These are phyloP conservation scores for Citrus mangshanensis DNA, from an alignment of 345 rosid species.

Conservation along the genomic window DNA sequence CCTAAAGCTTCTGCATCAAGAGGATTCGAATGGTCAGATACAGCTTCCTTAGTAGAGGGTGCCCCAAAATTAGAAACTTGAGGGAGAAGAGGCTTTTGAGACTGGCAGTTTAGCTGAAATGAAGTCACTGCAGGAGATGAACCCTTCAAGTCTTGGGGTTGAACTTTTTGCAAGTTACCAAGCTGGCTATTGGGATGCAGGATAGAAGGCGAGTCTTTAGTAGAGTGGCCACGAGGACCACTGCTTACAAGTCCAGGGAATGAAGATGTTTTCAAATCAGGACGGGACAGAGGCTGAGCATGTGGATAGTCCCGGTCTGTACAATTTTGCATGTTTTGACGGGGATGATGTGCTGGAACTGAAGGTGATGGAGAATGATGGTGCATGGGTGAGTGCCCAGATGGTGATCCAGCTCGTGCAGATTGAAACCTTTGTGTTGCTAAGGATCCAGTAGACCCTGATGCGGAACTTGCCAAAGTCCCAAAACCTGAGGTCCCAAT, in stretches of 20 bases:
- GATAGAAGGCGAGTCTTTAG: slow-evolving; percentile 28
- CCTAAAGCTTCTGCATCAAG: slow-evolving; percentile 38
- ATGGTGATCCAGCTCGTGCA: slow-evolving; percentile 34
- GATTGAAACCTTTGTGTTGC: slow-evolving; percentile 47
- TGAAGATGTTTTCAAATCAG: slow-evolving; percentile 48
- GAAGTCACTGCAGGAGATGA: slow-evolving; percentile 28
- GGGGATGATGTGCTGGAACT: slow-evolving; percentile 22
- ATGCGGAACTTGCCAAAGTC: slow-evolving; percentile 34
- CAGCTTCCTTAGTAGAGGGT: slow-evolving; percentile 27
- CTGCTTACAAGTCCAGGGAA: slow-evolving; percentile 39
- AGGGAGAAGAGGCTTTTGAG: slow-evolving; percentile 29
- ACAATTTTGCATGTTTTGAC: slow-evolving; percentile 27
- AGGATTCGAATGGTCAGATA: slow-evolving; percentile 31
- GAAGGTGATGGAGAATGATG: slow-evolving; percentile 42
- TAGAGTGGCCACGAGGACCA: slow-evolving; percentile 25
- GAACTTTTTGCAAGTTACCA: slow-evolving; percentile 28
- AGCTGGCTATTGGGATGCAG: slow-evolving; percentile 28
- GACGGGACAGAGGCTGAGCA: slow-evolving; percentile 38
- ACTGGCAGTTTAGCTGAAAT: slow-evolving; percentile 29
- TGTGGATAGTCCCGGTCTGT: slow-evolving; percentile 35
- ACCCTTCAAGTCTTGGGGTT: slow-evolving; percentile 21
- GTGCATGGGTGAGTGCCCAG: slow-evolving; percentile 46
- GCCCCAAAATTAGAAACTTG: slow-evolving; percentile 35
- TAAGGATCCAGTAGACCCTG: slow-evolving; percentile 41
- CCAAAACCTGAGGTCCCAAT: slow-evolving; percentile 39